Evolutionary conservation across 805 yeast genomes (phyloP), one percentile per base, ranked within the genome.

Genomic region (Suhomyces kilbournensis): DNA sequence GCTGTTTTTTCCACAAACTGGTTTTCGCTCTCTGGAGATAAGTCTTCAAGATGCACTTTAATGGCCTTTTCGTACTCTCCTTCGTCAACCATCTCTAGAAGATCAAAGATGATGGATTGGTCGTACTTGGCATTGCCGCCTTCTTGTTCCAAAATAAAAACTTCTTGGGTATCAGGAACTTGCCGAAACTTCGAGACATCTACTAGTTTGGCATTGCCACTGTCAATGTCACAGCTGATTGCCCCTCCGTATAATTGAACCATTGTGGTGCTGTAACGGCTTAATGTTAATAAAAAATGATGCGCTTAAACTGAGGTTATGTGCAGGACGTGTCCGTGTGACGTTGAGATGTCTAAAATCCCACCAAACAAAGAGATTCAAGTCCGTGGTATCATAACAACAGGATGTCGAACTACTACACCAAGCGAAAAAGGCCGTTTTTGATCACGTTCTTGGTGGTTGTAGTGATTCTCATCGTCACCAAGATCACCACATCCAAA

Each of bases 131-230:
- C 52, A 23, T 55, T 46, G 20, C 58, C 59, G 9, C 69, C 12
- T 69, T 56, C 10, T 72, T 61, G 55, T 45, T 72, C 73, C n/a
- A 71, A 45, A 15, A 92, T 82, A 66, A 80, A 94, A 23, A 93
- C 97, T 66, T 93, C 99, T 65, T 94, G 98, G 1, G 91, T 84
- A 62, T 94, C 97, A 0, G 99, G 98, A 3, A 94, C 82, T 54
- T 89, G 89, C 52, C 99, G 74, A 47, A 92, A 65, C 35, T 74
- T 67, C 1, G 96, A 86, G 0, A 91, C 97, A 67, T 94, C 97
- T 1, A 86, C 63, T 47, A 86, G 75, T 7, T 55, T 51, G 9
- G 17, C n/a, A 12, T n/a, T 9, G 0, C 79, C 14, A 80, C 1
- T 58, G 15, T 15, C 34, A 20, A 57, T 44, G 12, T 67, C 68